These are phyloP conservation scores for Alternaria gaisen DNA, from an alignment of 2,329 filamentous ascomycete species.

Conservation along the genomic window DNA sequence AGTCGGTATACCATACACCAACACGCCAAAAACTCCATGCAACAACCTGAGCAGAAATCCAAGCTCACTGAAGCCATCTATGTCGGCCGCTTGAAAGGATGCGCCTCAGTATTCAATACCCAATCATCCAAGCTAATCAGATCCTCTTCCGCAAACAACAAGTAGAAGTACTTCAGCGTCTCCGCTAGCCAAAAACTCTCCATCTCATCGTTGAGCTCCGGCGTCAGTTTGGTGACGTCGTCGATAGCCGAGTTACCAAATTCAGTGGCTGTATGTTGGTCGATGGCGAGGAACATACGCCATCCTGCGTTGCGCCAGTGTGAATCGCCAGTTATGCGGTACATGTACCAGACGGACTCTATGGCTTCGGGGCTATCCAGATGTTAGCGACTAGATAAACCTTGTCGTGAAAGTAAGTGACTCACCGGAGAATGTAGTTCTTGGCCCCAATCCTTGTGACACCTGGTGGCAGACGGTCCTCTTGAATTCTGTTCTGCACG, in stretches of 20 bases:
- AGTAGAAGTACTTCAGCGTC: slow-evolving; percentile 73
- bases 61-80: neutral
- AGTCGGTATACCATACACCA: neutral
- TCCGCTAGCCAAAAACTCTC: slow-evolving; percentile 79
- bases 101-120: slow-evolving; percentile 64
- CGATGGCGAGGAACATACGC: slow-evolving; percentile 75
- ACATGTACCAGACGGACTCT: slow-evolving; percentile 82
- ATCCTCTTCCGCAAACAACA: slow-evolving; percentile 68
- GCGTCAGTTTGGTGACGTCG: slow-evolving; percentile 67
- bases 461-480: slow-evolving; percentile 62
- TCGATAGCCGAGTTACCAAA: slow-evolving; percentile 71
- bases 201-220: slow-evolving; percentile 67
- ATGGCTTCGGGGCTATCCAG: slow-evolving; percentile 72
- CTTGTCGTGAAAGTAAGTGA: neutral
- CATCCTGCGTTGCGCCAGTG: slow-evolving; percentile 74
- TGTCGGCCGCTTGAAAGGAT: slow-evolving; percentile 51
- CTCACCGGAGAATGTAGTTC: slow-evolving; percentile 69
- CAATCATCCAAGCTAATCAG: slow-evolving; percentile 70
- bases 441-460: slow-evolving; percentile 65
- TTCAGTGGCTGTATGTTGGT: slow-evolving; percentile 67
- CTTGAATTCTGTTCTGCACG: slow-evolving; percentile 49
- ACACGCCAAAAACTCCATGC: neutral
- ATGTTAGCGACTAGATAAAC: slow-evolving; percentile 1
- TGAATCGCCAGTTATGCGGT: slow-evolving; percentile 73
- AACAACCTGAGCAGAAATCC: neutral